Conservation (phyloP, 2,329 filamentous ascomycete species). For the Diplodia mutila region DNA sequence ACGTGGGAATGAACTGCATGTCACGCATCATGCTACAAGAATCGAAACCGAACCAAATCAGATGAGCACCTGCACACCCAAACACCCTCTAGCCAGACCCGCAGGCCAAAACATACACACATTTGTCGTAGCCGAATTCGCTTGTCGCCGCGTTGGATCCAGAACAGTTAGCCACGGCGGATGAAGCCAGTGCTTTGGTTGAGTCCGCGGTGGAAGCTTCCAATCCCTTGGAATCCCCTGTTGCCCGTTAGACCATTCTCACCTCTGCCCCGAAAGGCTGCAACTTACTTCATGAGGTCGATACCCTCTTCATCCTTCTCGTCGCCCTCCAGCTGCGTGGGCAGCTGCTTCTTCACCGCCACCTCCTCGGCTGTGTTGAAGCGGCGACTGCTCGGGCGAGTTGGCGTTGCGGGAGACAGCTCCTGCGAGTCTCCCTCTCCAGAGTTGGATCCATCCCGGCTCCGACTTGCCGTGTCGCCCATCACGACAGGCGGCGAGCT, state of each 20-base stretch:
- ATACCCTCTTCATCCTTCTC: conserved; percentile 52
- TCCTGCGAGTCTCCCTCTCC: conserved; percentile 25
- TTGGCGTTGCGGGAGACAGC: conserved; percentile 21
- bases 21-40: conserved; percentile 7
- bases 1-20: not conserved
- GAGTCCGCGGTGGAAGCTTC: conserved; percentile 45
- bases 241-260: not conserved
- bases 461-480: conserved; percentile 38
- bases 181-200: conserved; percentile 25
- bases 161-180: conserved; percentile 17
- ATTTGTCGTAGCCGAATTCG: not conserved
- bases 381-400: conserved; percentile 25
- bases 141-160: not conserved
- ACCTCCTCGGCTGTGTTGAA: conserved; percentile 25
- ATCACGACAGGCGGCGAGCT: conserved; percentile 41
- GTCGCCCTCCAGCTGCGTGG: conserved; percentile 36
- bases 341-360: conserved; percentile 25
- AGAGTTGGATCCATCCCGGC: conserved; percentile 18
- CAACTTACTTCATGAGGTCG: conserved; percentile 53
- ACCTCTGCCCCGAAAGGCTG: not conserved
- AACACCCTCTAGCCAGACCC: conserved; percentile 7
- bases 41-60: not conserved
- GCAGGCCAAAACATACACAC: not conserved
- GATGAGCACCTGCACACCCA: not conserved
- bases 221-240: conserved; percentile 56